A percentile compares a stretch with the other conserved stretches of the same genome.
phyloP scores from a whole-genome alignment of 768 basidiomycete species.

The Suillus occidentalis region DNA sequence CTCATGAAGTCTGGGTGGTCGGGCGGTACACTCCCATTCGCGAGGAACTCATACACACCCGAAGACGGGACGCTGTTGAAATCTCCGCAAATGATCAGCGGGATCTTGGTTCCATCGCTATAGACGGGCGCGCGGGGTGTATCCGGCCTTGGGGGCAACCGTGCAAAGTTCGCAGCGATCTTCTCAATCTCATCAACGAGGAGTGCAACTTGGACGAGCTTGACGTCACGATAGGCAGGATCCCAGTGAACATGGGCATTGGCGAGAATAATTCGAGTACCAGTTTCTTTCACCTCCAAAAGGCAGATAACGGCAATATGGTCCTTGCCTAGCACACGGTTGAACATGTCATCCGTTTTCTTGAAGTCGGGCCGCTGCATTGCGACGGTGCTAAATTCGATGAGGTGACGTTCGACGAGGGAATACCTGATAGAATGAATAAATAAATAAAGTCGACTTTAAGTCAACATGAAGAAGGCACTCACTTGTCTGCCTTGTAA shows the following conservation, averaged over 20 bases:
- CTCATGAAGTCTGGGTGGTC: conserved; percentile 92
- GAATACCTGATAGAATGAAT: conserved; percentile 60
- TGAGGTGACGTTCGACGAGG: conserved; percentile 88
- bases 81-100: conserved; percentile 90
- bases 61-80: conserved; percentile 88
- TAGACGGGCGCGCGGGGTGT: conserved; percentile 55
- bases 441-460: conserved; percentile 2
- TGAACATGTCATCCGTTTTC: conserved; percentile 99
- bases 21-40: conserved; percentile 63
- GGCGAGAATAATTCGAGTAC: conserved; percentile 83
- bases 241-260: conserved; percentile 96
- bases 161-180: conserved; percentile 80
- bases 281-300: conserved; percentile 84
- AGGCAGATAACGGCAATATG: conserved; percentile 87
- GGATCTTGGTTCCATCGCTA: conserved; percentile 85
- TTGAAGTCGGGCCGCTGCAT: conserved; percentile 93
- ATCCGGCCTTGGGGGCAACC: conserved; percentile 64
- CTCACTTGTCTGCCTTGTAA: conserved; percentile 86
- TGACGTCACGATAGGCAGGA: conserved; percentile 90
- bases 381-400: conserved; percentile 92
- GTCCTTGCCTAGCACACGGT: conserved; percentile 93
- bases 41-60: conserved; percentile 90
- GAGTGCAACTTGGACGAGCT: conserved; percentile 93
- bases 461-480: conserved; percentile 18
- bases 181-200: conserved; percentile 93